A percentile compares a stretch with the other conserved stretches of the same genome.
phyloP scores from a whole-genome alignment of 352 stramenopile genomes.

The Pythium volutum region DNA sequence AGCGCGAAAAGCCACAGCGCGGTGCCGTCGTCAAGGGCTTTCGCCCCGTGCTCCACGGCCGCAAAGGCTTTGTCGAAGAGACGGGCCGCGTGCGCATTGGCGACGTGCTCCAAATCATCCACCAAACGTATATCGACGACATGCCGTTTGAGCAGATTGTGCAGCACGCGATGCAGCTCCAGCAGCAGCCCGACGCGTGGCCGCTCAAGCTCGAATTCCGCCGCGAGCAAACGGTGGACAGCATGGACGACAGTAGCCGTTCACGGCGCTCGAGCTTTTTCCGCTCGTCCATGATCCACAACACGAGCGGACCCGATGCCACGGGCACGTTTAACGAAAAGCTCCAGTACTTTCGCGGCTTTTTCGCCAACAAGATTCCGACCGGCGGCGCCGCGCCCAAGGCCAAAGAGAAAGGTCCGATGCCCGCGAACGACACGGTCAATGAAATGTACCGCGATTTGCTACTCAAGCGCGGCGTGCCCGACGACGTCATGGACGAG shows the following conservation, averaged over 20 bases:
- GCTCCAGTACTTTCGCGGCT: slow-evolving; percentile 81
- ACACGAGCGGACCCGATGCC: slow-evolving; percentile 40
- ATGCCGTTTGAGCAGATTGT: slow-evolving; percentile 86
- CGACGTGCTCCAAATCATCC: slow-evolving; percentile 78
- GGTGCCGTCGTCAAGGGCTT: slow-evolving; percentile 81
- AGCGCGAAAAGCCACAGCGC: slow-evolving; percentile 69
- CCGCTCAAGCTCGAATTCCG: slow-evolving; percentile 77
- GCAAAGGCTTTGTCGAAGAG: slow-evolving; percentile 65
- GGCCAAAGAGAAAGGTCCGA: slow-evolving; percentile 61
- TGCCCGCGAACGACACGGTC: slow-evolving; percentile 63
- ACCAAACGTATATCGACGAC: slow-evolving; percentile 74
- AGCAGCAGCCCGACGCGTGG: slow-evolving; percentile 65
- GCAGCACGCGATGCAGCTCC: slow-evolving; percentile 66
- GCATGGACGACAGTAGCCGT: slow-evolving; percentile 30
- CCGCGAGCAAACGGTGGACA: slow-evolving; percentile 33
- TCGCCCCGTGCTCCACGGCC: slow-evolving; percentile 46
- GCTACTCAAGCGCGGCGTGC: slow-evolving; percentile 73
- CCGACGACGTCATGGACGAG: slow-evolving; percentile 83
- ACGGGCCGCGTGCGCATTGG: slow-evolving; percentile 72
- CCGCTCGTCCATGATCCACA: slow-evolving; percentile 60
- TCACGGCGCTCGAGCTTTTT: slow-evolving; percentile 75
- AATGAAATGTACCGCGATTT: slow-evolving; percentile 86
- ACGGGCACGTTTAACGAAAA: slow-evolving; percentile 80
- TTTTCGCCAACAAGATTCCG: slow-evolving; percentile 79
- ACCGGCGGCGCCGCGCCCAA: slow-evolving; percentile 65